Evolutionary conservation across 176 grass and related monocot genomes (phyloP).

Genomic region (sorghum (Sorghum bicolor)): DNA sequence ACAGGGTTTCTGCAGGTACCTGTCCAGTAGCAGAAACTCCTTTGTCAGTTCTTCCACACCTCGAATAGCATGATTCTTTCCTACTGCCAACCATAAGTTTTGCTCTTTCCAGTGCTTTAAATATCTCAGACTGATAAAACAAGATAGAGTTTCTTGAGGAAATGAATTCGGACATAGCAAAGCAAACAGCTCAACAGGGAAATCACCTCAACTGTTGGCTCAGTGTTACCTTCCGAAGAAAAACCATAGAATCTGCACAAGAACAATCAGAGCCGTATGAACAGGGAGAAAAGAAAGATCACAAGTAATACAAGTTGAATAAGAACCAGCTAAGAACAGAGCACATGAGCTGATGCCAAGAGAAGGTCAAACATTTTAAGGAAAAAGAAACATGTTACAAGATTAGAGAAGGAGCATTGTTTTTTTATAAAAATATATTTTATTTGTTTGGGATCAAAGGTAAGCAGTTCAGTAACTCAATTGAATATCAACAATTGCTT

Average conservation of each 20-base stretch:
- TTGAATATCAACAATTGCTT: not conserved
- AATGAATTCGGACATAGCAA: constrained; percentile 7
- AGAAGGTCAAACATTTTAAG: not conserved
- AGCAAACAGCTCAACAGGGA: not conserved
- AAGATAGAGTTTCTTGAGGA: constrained; percentile 17
- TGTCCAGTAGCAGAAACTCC: constrained; percentile 94
- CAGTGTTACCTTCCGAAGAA: constrained; percentile 78
- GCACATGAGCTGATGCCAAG: not conserved
- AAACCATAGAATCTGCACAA: constrained; percentile 85
- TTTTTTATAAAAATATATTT: not conserved
- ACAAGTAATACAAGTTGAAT: constrained; percentile 5
- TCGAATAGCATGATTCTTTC: constrained; percentile 71
- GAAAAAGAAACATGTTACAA: not conserved
- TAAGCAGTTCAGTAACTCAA: not conserved
- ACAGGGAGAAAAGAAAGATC: not conserved
- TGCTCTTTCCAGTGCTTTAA: constrained; percentile 92
- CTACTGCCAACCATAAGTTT: constrained; percentile 66
- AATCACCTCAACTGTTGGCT: constrained; percentile 76
- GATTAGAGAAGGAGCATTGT: not conserved
- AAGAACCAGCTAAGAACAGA: constrained; percentile 8
- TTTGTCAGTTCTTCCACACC: constrained; percentile 97
- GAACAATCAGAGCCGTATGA: not conserved
- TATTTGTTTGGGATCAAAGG: not conserved
- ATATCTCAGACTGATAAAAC: constrained; percentile 74
- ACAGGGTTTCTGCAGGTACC: constrained; percentile 39